Conservation (phyloP, 140 eudicot genomes). For the Flaveria floridana region DNA sequence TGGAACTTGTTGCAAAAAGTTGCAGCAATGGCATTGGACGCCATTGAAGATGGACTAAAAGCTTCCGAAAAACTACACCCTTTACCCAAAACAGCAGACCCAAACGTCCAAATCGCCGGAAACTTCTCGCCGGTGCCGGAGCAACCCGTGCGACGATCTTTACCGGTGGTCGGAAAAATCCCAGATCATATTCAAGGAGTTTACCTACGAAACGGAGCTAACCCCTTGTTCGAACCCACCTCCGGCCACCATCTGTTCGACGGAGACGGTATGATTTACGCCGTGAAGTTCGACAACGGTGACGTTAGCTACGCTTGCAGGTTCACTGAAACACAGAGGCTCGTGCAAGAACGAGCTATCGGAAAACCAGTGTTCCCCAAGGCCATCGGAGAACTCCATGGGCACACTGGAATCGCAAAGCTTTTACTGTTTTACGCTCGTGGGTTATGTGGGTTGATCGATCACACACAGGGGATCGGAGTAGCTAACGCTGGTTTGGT, state of each 20-base stretch:
- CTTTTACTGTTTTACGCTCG: conserved; percentile 64
- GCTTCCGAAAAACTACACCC: conserved; percentile 48
- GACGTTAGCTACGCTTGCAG: conserved; percentile 72
- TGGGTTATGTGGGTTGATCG: conserved; percentile 53
- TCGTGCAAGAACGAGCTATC: conserved; percentile 54
- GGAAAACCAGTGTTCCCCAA: conserved; percentile 82
- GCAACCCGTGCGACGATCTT: conserved; percentile 47
- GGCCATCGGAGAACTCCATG: conserved; percentile 84
- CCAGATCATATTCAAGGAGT: conserved; percentile 68
- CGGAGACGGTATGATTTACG: not conserved
- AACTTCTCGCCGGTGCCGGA: conserved; percentile 84
- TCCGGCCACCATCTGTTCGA: conserved; percentile 90
- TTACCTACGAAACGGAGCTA: conserved; percentile 78
- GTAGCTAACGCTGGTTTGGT: conserved; percentile 89
- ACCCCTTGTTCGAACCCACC: conserved; percentile 68
- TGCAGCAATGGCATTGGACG: conserved; percentile 68
- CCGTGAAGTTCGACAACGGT: conserved; percentile 51
- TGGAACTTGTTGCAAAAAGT: conserved; percentile 66
- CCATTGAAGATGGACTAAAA: conserved; percentile 49
- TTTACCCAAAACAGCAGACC: conserved; percentile 70
- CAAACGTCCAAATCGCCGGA: conserved; percentile 72
- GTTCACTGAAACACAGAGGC: conserved; percentile 66
- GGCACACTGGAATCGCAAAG: conserved; percentile 75
- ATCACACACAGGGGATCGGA: conserved; percentile 60
- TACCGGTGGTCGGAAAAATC: conserved; percentile 61